phyloP scores from a whole-genome alignment of 1,284 basidiomycete genomes.

The Heterobasidion occidentale region DNA sequence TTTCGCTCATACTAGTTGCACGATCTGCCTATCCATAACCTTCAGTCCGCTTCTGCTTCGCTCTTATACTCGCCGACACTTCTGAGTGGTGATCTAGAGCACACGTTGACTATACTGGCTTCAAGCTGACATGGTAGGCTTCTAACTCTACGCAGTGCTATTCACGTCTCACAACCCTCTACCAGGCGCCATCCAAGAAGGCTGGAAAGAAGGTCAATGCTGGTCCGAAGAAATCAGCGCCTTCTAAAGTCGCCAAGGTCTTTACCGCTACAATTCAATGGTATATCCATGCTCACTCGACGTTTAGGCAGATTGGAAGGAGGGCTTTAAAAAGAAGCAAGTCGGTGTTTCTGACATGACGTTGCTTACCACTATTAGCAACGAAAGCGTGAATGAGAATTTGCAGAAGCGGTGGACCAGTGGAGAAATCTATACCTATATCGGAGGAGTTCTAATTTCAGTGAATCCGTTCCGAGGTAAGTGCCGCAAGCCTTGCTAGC shows the following conservation, averaged over 20 bases:
- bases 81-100: too few species aligned
- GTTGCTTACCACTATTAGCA: slow-evolving; percentile 92
- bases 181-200: slow-evolving; percentile 83
- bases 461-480: slow-evolving; percentile 96
- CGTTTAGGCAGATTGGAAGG: slow-evolving; percentile 90
- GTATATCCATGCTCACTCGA: background rate
- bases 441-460: slow-evolving; percentile 95
- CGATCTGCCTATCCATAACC: too few species aligned
- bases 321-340: slow-evolving; percentile 96
- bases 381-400: slow-evolving; percentile 98
- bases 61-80: too few species aligned
- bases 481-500: slow-evolving; percentile 12
- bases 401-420: slow-evolving; percentile 94
- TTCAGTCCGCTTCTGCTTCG: too few species aligned
- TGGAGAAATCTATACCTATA: slow-evolving; percentile 98
- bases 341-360: slow-evolving; percentile 99
- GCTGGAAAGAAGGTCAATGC: slow-evolving; percentile 79
- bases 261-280: slow-evolving; percentile 4
- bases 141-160: background rate
- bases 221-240: slow-evolving; percentile 54
- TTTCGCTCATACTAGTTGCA: too few species aligned
- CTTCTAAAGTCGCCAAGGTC: slow-evolving; percentile 72
- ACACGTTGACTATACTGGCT: too few species aligned
- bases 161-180: background rate
- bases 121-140: slow-evolving; percentile 10